Evolutionary conservation across 306 rosid genomes (phyloP).

Genomic region (Prunus kanzakura): DNA sequence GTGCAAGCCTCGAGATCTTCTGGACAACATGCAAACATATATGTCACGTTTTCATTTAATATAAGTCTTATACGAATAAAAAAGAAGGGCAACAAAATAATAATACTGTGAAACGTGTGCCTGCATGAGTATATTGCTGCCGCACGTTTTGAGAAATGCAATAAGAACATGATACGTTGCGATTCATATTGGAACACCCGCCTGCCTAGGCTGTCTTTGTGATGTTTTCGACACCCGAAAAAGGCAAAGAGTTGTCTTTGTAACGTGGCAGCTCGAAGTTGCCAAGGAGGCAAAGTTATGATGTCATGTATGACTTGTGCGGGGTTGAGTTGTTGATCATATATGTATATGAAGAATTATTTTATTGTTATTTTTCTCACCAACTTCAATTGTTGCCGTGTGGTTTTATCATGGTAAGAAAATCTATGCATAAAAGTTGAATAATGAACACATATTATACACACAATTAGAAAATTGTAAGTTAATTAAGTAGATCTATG

Average conservation of each 20-base stretch:
- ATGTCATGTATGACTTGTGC: too few relatives aligned
- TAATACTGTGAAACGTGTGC: not conserved
- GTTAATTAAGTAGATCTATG: too few relatives aligned
- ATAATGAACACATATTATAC: too few relatives aligned
- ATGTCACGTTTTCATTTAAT: too few relatives aligned
- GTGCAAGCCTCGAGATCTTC: too few relatives aligned
- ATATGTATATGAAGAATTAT: not conserved
- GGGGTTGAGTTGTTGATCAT: not conserved
- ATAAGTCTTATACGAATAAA: not conserved
- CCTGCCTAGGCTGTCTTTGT: not conserved
- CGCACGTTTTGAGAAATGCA: not conserved
- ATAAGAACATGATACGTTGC: not conserved
- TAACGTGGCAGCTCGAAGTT: too few relatives aligned
- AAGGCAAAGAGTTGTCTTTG: too few relatives aligned
- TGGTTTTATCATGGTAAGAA: not conserved
- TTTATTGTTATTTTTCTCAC: not conserved
- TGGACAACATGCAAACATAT: too few relatives aligned
- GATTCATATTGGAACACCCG: not conserved
- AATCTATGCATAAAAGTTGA: too few relatives aligned
- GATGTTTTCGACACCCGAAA: too few relatives aligned
- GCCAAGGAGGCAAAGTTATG: too few relatives aligned
- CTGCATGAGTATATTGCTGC: not conserved
- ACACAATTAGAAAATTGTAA: too few relatives aligned
- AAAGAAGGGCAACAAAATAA: not conserved
- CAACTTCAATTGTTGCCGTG: slow-evolving; percentile 13